phyloP scores from a whole-genome alignment of 148 eudicot species.

The Rhododendron simsii region DNA sequence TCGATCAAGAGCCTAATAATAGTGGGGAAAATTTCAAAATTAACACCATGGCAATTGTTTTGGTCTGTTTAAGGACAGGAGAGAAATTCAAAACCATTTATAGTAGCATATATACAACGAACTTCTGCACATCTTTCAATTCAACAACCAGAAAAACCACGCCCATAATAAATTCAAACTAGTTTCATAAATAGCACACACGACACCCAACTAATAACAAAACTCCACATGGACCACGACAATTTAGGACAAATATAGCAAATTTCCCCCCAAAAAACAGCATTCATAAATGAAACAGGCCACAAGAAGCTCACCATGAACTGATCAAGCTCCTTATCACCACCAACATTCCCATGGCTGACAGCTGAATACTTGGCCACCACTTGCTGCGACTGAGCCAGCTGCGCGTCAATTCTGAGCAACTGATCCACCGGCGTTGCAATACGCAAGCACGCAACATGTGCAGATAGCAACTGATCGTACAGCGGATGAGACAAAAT shows the following conservation, averaged over 20 bases:
- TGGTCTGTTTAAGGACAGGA: background rate
- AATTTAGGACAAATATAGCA: background rate
- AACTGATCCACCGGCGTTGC: constrained; percentile 95
- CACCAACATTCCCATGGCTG: constrained; percentile 30
- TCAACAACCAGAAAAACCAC: background rate
- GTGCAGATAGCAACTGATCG: constrained; percentile 81
- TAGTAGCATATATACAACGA: background rate
- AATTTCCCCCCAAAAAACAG: background rate
- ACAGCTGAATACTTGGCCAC: constrained; percentile 57
- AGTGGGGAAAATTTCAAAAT: background rate
- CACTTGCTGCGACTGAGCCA: constrained; percentile 67
- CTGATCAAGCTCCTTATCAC: constrained; percentile 85
- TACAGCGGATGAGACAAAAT: constrained; percentile 63
- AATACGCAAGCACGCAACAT: constrained; percentile 70
- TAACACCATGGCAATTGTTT: background rate
- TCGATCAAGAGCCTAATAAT: background rate
- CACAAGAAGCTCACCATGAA: constrained; percentile 59
- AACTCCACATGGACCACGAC: background rate
- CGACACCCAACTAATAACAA: background rate
- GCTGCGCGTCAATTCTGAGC: constrained; percentile 82
- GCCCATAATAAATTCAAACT: background rate
- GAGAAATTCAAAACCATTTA: background rate
- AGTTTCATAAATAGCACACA: constrained; percentile 12
- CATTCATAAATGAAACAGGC: background rate
- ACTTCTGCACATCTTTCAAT: background rate